Evolutionary conservation across 2,329 filamentous ascomycete species (phyloP).

Genomic region (Aspergillus sp.): DNA sequence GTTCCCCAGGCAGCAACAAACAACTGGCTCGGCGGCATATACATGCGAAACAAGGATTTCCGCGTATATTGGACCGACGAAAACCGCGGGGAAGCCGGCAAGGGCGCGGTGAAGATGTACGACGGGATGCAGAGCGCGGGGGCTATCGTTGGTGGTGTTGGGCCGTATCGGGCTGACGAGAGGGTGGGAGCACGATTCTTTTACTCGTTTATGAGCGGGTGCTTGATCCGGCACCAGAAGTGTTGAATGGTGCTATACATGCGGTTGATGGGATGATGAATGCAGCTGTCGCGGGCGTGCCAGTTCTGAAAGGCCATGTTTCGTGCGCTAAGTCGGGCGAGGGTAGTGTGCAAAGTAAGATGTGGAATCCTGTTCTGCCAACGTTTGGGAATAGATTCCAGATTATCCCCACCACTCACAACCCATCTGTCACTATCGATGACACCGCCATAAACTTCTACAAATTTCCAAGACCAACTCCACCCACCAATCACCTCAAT

Average conservation of each 20-base stretch:
- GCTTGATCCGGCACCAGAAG: slow-evolving; percentile 15
- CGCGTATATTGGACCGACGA: slow-evolving; percentile 28
- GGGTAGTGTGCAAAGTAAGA: not conserved
- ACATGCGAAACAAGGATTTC: slow-evolving; percentile 14
- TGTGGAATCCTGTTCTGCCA: slow-evolving; percentile 3
- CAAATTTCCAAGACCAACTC: too few species aligned
- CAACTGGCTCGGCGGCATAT: slow-evolving; percentile 35
- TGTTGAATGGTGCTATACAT: slow-evolving; percentile 10
- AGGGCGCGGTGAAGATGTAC: slow-evolving; percentile 21
- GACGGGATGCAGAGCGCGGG: slow-evolving; percentile 22
- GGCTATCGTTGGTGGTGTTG: slow-evolving; percentile 20
- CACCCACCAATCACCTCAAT: too few species aligned
- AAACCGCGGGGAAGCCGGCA: slow-evolving; percentile 19
- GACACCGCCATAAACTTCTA: not conserved
- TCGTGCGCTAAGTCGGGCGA: slow-evolving; percentile 3
- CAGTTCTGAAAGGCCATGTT: slow-evolving; percentile 5
- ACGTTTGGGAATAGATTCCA: slow-evolving; percentile 2
- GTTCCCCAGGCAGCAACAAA: slow-evolving; percentile 19
- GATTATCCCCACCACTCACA: not conserved
- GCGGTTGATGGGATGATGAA: slow-evolving; percentile 10
- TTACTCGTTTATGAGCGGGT: slow-evolving; percentile 32
- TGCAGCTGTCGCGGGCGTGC: not conserved
- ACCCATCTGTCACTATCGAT: not conserved
- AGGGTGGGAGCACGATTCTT: slow-evolving; percentile 17
- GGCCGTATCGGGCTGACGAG: slow-evolving; percentile 7